Percentiles rank a stretch among this genome's conserved stretches.
Evolutionary conservation across 345 rosid genomes (phyloP).

Genomic region (Punica granatum): DNA sequence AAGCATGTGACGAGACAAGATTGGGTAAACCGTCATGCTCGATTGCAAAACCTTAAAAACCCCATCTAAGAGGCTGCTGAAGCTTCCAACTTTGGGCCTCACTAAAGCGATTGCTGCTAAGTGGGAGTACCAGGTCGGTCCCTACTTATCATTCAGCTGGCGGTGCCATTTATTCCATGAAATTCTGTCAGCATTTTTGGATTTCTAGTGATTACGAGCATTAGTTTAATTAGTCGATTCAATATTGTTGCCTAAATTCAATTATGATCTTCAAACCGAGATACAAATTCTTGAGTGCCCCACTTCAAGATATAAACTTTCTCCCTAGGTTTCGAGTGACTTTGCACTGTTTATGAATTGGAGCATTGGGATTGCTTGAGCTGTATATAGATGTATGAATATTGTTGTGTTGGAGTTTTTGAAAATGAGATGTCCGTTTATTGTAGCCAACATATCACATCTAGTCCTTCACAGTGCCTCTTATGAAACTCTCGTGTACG

Average conservation of each 20-base stretch:
- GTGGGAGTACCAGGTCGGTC: slow-evolving; percentile 86
- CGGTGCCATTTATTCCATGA: background rate
- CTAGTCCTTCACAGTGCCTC: slow-evolving; percentile 95
- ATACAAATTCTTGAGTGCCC: background rate
- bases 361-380: background rate
- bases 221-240: background rate
- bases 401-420: background rate
- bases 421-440: slow-evolving; percentile 5
- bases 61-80: slow-evolving; percentile 74
- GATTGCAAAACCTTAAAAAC: slow-evolving; percentile 90
- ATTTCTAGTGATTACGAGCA: background rate
- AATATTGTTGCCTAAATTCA: background rate
- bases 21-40: slow-evolving; percentile 92
- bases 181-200: background rate
- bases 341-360: background rate
- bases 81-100: slow-evolving; percentile 63
- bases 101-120: slow-evolving; percentile 92
- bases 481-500: slow-evolving; percentile 95
- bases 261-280: background rate
- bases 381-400: background rate
- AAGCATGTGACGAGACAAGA: slow-evolving; percentile 75
- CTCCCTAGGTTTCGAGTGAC: too few relatives aligned
- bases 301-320: background rate
- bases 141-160: background rate
- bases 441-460: slow-evolving; percentile 86